Base-by-base conservation (phyloP, 2,329 filamentous ascomycete species). In the Nigrospora sphaerica region DNA sequence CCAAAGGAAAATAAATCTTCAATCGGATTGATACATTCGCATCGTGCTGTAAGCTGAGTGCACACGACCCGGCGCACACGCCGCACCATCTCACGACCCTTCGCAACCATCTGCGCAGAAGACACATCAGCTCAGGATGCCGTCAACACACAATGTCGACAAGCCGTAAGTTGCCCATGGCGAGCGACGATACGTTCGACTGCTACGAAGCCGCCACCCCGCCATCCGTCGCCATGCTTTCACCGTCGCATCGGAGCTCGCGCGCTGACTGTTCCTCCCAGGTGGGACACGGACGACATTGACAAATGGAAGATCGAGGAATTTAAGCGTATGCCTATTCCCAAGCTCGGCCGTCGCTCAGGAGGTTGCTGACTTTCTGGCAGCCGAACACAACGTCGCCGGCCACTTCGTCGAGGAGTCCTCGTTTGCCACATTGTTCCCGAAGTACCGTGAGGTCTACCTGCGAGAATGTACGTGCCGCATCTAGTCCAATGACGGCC, bases 401-500 rank as follows among this genome's bases (percentile, higher is more conserved):
- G 93, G 93, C 54, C 85, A 86, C 17, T 95, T 98, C 64, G 78
- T 84, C 45, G 92, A 98, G 67, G 93, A 97, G 71, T 95, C 89
- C 1, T 90, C 87, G 6, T 98, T 98, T 64, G 76, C 75, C 16
- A 42, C 39, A 2, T 39, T 50, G 5, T 50, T 50, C 36, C 45
- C 46, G 14, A 95, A 95, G 69, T 98, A 98, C 68, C 85, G 93
- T 60, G 93, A 98, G 75, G 79, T 88, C 42, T 96, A 97, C 61
- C 74, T 98, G 46, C 90, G 88, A 62, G 88, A 95, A 45, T 44
- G 36, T 36, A 37, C 13, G 34, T 63, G 85, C 86, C 57, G 17
- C 35, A 28, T 5, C 5, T 14, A 13, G 16, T 23, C 2, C n/a
- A 31, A 12, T 11, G 9, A 12, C 33, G 7, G 13, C 23, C n/a